Percentiles rank a stretch among this genome's conserved stretches.
Evolutionary conservation across 2,329 filamentous ascomycete species (phyloP).

Genomic region (Penicillium sp.): DNA sequence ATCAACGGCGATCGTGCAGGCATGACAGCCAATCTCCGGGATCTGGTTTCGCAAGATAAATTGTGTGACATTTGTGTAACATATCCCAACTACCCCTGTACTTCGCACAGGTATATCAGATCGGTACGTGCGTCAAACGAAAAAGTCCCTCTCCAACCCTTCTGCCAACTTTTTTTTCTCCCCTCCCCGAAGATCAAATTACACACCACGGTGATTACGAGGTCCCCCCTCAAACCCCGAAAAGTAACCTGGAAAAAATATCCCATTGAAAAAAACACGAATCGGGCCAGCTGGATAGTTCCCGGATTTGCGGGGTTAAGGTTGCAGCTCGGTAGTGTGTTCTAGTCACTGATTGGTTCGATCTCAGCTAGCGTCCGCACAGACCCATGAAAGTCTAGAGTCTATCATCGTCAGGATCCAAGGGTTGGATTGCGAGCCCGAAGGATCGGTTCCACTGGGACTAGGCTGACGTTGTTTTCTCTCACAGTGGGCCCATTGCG

Average conservation of each 20-base stretch:
- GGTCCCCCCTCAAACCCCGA: neutral
- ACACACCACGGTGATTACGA: neutral
- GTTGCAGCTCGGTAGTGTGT: constrained; percentile 24
- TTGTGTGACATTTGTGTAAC: neutral
- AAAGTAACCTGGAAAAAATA: neutral
- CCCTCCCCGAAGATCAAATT: neutral
- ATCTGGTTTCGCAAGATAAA: neutral
- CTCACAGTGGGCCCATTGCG: neutral
- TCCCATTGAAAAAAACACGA: neutral
- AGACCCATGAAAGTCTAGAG: constrained; percentile 1
- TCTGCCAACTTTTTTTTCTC: no score
- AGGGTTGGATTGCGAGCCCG: no score
- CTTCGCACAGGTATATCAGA: no score
- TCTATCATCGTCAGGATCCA: neutral
- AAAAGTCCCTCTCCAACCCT: no score
- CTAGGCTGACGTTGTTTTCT: neutral
- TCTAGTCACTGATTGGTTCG: neutral
- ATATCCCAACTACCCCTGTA: no score
- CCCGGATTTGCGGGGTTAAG: constrained; percentile 27
- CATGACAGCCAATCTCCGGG: neutral
- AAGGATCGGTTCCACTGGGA: neutral
- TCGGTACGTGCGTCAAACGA: no score
- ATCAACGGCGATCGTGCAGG: constrained; percentile 11
- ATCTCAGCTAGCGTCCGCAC: constrained; percentile 4
- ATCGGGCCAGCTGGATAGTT: neutral